Conservation (phyloP, 805 yeast species). For the Saccharomycopsis sp. region DNA sequence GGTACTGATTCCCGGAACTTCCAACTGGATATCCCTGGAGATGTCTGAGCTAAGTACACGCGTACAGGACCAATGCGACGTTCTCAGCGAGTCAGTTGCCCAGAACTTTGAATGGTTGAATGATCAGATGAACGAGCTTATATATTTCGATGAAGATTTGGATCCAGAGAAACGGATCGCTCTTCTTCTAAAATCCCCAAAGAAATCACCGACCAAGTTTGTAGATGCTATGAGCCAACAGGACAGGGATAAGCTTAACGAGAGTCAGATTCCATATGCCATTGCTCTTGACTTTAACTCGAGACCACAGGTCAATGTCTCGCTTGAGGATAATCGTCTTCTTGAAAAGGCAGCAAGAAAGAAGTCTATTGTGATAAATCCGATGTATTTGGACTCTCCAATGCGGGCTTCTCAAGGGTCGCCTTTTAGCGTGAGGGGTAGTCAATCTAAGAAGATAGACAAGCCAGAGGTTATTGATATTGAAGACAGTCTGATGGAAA, state of each 20-base stretch:
- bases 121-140: constrained; percentile 19
- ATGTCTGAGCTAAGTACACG: constrained; percentile 16
- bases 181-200: constrained; percentile 18
- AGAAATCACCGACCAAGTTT: constrained; percentile 14
- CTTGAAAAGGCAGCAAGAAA: constrained; percentile 4
- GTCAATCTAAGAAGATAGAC: neutral
- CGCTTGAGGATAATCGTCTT: neutral
- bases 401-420: neutral
- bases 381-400: constrained; percentile 14
- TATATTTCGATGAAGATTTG: constrained; percentile 10
- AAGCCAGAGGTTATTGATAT: neutral
- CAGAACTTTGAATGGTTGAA: constrained; percentile 18
- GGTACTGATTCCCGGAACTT: constrained; percentile 18
- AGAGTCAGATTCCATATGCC: neutral
- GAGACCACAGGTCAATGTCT: neutral
- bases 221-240: neutral
- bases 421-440: too few relatives aligned
- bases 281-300: neutral
- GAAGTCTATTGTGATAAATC: constrained; percentile 17
- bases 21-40: constrained; percentile 21
- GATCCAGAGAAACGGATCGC: constrained; percentile 7
- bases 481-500: neutral
- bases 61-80: constrained; percentile 6
- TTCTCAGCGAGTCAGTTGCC: constrained; percentile 10
- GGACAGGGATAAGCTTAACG: neutral